A percentile compares a stretch with the other conserved stretches of the same genome.
Evolutionary conservation across 2,329 filamentous ascomycete genomes (phyloP).

Genomic region (Trichoderma semiorbis): DNA sequence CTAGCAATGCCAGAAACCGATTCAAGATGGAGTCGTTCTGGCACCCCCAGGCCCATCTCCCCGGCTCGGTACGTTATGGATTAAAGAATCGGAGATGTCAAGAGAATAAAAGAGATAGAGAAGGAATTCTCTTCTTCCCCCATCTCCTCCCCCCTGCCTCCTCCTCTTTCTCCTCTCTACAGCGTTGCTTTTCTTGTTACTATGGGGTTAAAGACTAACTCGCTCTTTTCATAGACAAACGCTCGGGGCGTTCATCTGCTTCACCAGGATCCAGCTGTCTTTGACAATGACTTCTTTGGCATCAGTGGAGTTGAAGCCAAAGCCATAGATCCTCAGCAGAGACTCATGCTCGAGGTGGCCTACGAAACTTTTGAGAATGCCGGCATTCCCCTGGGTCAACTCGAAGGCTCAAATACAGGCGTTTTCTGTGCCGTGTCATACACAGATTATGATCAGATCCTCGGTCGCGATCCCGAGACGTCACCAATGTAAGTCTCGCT

Average conservation of each 20-base stretch:
- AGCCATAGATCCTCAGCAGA: conserved; percentile 19
- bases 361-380: conserved; percentile 20
- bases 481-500: conserved; percentile 10
- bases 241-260: conserved; percentile 13
- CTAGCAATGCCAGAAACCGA: conserved; percentile 12
- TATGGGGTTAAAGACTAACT: background rate
- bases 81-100: background rate
- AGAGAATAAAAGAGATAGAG: background rate
- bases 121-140: background rate
- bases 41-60: conserved; percentile 16
- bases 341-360: conserved; percentile 17
- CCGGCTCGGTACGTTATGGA: conserved; percentile 11
- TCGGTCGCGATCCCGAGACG: conserved; percentile 11
- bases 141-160: background rate
- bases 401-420: conserved; percentile 16
- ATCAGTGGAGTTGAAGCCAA: conserved; percentile 19
- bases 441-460: conserved; percentile 12
- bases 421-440: conserved; percentile 17
- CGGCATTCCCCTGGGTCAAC: conserved; percentile 1
- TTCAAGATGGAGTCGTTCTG: conserved; percentile 19
- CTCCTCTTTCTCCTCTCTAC: background rate
- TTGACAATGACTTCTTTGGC: conserved; percentile 18
- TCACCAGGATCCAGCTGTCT: conserved; percentile 16
- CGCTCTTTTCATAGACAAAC: background rate
- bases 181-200: background rate